Conservation (phyloP, 106 monocot species). For the Allium fistulosum region DNA sequence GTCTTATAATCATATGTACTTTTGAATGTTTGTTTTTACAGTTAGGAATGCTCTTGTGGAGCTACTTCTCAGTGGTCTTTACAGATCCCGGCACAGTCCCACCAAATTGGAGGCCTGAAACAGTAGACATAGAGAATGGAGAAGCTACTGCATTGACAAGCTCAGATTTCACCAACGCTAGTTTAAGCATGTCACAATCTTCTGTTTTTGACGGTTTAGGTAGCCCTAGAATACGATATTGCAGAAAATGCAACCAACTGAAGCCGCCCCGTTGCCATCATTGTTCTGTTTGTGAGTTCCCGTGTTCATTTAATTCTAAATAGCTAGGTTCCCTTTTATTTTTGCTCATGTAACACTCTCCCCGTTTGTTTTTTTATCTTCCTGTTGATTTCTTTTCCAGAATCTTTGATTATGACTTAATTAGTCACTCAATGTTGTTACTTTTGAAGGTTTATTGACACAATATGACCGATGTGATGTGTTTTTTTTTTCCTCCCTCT, state of each 20-base stretch:
- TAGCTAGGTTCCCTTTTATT: too few species aligned
- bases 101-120: constrained; percentile 66
- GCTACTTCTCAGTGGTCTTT: constrained; percentile 94
- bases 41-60: constrained; percentile 92
- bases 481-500: too few species aligned
- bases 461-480: too few species aligned
- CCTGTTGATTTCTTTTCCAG: too few species aligned
- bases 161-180: constrained; percentile 41
- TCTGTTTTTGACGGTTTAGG: constrained; percentile 27
- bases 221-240: constrained; percentile 63
- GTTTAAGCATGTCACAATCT: constrained; percentile 44
- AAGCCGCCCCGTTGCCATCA: constrained; percentile 99
- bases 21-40: constrained; percentile 14
- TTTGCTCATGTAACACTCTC: too few species aligned
- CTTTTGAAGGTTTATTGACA: too few species aligned
- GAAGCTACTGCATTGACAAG: constrained; percentile 51
- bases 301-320: not conserved
- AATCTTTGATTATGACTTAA: too few species aligned
- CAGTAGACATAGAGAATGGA: constrained; percentile 72
- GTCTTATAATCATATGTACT: not conserved
- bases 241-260: constrained; percentile 89
- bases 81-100: constrained; percentile 92
- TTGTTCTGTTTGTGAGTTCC: constrained; percentile 93
- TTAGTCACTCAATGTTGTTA: too few species aligned
- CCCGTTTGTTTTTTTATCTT: too few species aligned